Base-by-base conservation (phyloP, 75 land plant genomes). In the Adiantum capillusveneris region DNA sequence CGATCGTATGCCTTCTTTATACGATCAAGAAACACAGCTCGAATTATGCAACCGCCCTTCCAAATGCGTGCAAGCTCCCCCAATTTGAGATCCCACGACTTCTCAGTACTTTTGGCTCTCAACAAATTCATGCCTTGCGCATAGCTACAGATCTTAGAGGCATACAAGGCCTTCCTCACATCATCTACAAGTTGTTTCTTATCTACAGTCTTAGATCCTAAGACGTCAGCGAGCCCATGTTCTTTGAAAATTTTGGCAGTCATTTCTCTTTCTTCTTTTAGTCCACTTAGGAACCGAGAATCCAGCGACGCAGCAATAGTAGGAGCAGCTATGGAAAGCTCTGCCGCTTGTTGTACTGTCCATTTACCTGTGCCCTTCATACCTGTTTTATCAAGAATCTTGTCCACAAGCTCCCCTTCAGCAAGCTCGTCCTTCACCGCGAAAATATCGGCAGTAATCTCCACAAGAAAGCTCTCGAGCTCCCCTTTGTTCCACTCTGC, bases 31-130 rank as follows among this genome's bases (percentile, higher is more conserved):
- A 83, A 83, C 29, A 79, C 78, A 1, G 79, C 82, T 22, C 85
- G 66, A 13, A 83, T 83, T 17, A 83, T 79, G 42, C 85, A 79
- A 25, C 82, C 85, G n/a, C 85, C 85, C 55, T 83, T 83, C 85
- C 85, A 83, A 63, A 83, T 83, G 66, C 85, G 68, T 1, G 85
- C 82, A 21, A 83, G 53, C 62, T 83, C 82, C 0, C 85, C 85
- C 24, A 83, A 65, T 31, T 83, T 69, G 67, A 83, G 65, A 41
- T 67, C 65, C 85, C 85, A 83, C 0, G 56, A 64, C 45, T 79
- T 79, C 63, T 79, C 82, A 39, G 54, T 44, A 54, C 85, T 75
- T 76, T 83, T 83, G 9, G 82, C 79, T 25, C 79, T 66, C 52
- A 83, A 26, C 50, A 83, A 42, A 53, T 83, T 83, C 85, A 79